Evolutionary conservation across 73 alveolate genomes (phyloP).

Genomic region (Symbiodinium pilosum): DNA sequence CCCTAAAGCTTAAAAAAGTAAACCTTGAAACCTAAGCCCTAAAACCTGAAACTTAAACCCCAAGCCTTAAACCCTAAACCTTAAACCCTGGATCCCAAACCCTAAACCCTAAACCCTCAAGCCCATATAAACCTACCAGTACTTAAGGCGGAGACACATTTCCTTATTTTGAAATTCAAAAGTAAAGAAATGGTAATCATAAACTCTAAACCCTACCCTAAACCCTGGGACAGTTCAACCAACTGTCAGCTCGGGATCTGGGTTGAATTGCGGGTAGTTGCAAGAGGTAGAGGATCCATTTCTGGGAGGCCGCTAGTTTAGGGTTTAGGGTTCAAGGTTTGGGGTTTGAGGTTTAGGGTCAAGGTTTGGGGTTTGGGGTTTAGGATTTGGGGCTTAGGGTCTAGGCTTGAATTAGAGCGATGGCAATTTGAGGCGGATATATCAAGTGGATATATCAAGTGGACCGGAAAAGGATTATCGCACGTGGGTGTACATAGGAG

Average conservation of each 20-base stretch:
- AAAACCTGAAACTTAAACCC: no score
- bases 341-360: background rate
- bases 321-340: background rate
- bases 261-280: slow-evolving; percentile 13
- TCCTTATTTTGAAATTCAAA: no score
- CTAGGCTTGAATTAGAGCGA: no score
- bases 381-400: background rate
- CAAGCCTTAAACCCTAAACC: no score
- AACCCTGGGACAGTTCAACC: background rate
- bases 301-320: no score
- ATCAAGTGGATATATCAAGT: no score
- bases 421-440: no score
- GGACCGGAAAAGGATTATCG: no score
- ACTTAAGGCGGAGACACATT: background rate
- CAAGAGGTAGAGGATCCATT: slow-evolving; percentile 57
- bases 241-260: background rate
- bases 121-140: background rate
- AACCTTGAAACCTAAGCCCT: no score
- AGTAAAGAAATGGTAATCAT: no score
- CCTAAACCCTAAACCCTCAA: background rate
- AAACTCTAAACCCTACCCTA: background rate
- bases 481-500: no score
- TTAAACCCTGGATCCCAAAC: background rate
- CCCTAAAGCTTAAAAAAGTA: no score
- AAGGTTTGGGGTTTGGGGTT: background rate